phyloP scores from a whole-genome alignment of 352 stramenopile species.

The Globisporangium nunn region DNA sequence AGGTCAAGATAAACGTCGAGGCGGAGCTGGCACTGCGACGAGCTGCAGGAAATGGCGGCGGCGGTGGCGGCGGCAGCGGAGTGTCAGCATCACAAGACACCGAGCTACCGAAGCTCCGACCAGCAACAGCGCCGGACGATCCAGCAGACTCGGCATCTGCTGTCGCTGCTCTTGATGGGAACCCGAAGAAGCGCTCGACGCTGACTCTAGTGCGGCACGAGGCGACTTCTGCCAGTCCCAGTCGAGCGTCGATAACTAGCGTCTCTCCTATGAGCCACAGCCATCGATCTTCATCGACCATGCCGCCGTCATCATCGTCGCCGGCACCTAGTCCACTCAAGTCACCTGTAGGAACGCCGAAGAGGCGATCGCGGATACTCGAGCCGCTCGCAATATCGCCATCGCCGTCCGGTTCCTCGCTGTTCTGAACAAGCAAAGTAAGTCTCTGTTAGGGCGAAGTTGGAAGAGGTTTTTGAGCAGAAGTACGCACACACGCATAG shows the following conservation, averaged over 20 bases:
- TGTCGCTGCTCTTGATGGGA: slow-evolving; percentile 5
- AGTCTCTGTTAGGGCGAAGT: too few relatives aligned
- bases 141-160: neutral
- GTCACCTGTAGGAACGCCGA: slow-evolving; percentile 30
- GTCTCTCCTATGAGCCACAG: neutral
- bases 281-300: slow-evolving; percentile 3
- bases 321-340: slow-evolving; percentile 21
- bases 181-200: slow-evolving; percentile 17
- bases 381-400: slow-evolving; percentile 26
- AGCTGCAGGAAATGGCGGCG: slow-evolving; percentile 9
- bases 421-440: neutral
- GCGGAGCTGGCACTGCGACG: slow-evolving; percentile 35
- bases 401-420: neutral
- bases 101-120: slow-evolving; percentile 40
- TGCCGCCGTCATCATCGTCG: slow-evolving; percentile 3
- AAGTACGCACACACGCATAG: too few relatives aligned
- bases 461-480: too few relatives aligned
- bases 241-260: neutral
- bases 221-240: neutral
- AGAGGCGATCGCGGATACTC: slow-evolving; percentile 45
- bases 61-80: slow-evolving; percentile 6
- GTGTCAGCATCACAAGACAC: slow-evolving; percentile 13
- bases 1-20: slow-evolving; percentile 55
- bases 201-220: slow-evolving; percentile 34
- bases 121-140: slow-evolving; percentile 27